phyloP scores from a whole-genome alignment of 2,329 filamentous ascomycete species.

The Alternaria gaisen region DNA sequence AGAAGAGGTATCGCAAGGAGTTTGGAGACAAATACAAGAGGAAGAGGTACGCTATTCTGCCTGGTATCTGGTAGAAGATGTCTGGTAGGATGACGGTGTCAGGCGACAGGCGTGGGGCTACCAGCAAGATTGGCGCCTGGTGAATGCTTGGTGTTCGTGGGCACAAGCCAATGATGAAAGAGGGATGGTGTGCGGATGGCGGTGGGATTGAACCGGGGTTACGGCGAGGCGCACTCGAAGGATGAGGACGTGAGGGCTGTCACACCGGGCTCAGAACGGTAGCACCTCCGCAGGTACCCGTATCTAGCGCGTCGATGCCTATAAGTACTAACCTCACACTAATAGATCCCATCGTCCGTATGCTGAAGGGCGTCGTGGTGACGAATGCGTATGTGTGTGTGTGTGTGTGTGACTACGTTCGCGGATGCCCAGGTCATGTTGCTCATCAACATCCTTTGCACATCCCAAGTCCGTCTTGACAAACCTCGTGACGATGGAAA shows the following conservation, averaged over 20 bases:
- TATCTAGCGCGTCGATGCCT: background rate
- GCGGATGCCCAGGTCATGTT: background rate
- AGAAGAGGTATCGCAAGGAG: conserved; percentile 86
- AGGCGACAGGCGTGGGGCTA: background rate
- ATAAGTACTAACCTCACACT: background rate
- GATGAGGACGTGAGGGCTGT: background rate
- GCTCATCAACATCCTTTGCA: background rate
- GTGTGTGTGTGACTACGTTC: background rate
- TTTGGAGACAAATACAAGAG: conserved; percentile 95
- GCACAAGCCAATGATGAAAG: conserved; percentile 5
- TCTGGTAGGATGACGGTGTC: conserved; percentile 56
- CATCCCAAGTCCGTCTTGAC: background rate
- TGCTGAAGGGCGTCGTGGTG: background rate
- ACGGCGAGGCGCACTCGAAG: conserved; percentile 3
- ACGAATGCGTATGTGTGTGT: background rate
- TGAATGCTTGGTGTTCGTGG: conserved; percentile 1
- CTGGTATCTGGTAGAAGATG: conserved; percentile 70
- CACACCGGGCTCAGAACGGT: conserved; percentile 3
- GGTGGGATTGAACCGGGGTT: background rate
- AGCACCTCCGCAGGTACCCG: conserved; percentile 10
- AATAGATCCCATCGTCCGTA: background rate
- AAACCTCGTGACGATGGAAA: background rate
- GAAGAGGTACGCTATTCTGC: conserved; percentile 86
- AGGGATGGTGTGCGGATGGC: background rate
- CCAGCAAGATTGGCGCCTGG: background rate